Base-by-base conservation (phyloP, 75 land plant species). In the Cupressus sempervirens region DNA sequence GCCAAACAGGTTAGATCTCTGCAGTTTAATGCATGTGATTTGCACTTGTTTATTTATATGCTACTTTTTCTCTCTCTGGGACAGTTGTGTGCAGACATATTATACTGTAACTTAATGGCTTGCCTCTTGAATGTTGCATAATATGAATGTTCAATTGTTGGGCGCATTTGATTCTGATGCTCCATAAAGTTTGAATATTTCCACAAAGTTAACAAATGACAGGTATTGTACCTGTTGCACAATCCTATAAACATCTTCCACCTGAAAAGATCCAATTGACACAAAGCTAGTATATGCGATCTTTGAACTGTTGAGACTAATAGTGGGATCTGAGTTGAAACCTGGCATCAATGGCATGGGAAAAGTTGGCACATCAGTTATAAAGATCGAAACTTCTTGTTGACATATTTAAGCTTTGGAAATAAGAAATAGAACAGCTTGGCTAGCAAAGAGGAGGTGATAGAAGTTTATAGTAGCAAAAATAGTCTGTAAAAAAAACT, bases 1-100 rank as follows among this genome's bases (percentile, higher is more conserved):
- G 91, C 92, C 18, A 91, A 89, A 83, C 89, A 89, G 92, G 92
- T 91, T 1, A 72, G 34, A 56, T 29, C 45, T 35, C 72, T 88
- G 48, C 83, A 45, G 29, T 54, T 40, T 79, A 45, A 16, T 73
- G 74, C 77, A 86, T 41, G 48, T 32, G 23, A 87, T 38, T 48
- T 41, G 56, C 58, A 53, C 56, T 76, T 38, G 50, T 82, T 40
- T 4, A 40, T 10, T 43, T 20, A n/a, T 26, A n/a, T 35, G 48
- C n/a, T 8, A 79, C 41, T 40, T 79, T 79, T 79, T 0, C 75
- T 84, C 4, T 83, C 3, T 52, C 3, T 18, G n/a, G 35, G 36
- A 34, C 52, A 53, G 9, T 8, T 53, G 12, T 52, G 30, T 52
- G 30, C 18, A 23, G 40, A 52, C 23, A 38, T 68, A 36, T n/a